Conservation (phyloP, 805 yeast genomes). For the Candida ficus region DNA sequence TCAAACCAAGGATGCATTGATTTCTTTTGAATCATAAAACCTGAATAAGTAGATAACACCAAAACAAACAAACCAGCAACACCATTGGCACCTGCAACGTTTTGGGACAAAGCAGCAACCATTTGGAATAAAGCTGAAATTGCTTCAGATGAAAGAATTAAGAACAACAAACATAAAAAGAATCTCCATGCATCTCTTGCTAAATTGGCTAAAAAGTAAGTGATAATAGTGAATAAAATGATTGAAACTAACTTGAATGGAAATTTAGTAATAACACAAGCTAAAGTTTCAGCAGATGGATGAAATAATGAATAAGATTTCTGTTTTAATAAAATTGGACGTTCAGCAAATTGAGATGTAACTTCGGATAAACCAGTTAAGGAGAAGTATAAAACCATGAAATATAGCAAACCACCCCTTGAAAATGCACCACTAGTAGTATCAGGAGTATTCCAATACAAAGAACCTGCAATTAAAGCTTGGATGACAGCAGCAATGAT, state of each 20-base stretch:
- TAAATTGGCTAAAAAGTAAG: slow-evolving; percentile 54
- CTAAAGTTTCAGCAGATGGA: slow-evolving; percentile 71
- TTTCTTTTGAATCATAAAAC: slow-evolving; percentile 55
- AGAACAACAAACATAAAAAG: slow-evolving; percentile 44
- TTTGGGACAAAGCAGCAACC: slow-evolving; percentile 27
- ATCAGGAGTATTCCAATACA: slow-evolving; percentile 48
- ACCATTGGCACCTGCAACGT: slow-evolving; percentile 43
- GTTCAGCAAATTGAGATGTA: slow-evolving; percentile 39
- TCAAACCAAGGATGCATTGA: slow-evolving; percentile 69
- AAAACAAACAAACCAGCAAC: slow-evolving; percentile 52
- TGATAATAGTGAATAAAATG: slow-evolving; percentile 39
- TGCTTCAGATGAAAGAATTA: slow-evolving; percentile 38
- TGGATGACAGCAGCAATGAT: slow-evolving; percentile 36
- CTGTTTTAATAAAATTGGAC: slow-evolving; percentile 66
- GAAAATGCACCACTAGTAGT: slow-evolving; percentile 54
- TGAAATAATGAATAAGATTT: slow-evolving; percentile 66
- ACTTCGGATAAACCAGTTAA: slow-evolving; percentile 46
- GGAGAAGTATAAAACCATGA: slow-evolving; percentile 49
- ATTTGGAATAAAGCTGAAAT: slow-evolving; percentile 50
- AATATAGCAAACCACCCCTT: slow-evolving; percentile 60
- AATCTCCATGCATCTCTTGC: slow-evolving; percentile 49
- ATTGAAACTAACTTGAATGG: slow-evolving; percentile 52
- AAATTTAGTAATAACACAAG: slow-evolving; percentile 52
- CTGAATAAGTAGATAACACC: slow-evolving; percentile 53
- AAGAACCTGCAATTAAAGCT: slow-evolving; percentile 59